Evolutionary conservation across 345 rosid genomes (phyloP), one percentile per base, ranked within the genome.

Genomic region (Moricandia moricandioides): DNA sequence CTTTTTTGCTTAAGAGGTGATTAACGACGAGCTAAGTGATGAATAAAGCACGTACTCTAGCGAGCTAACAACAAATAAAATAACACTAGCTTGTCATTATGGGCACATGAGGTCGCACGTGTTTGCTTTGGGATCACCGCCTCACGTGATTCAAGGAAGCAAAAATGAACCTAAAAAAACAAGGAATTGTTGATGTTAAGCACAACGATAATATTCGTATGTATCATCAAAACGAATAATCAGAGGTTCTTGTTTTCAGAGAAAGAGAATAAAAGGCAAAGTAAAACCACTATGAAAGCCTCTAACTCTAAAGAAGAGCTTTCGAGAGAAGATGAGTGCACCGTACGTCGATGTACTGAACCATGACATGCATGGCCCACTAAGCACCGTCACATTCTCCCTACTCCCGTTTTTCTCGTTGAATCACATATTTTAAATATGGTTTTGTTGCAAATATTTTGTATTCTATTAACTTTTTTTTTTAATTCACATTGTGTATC

Each of bases 61-160:
- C 64, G 64, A 52, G 49, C 56, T 51, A 67, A 55, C 64, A 76
- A 51, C 57, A 39, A 12, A 24, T 39, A 68, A 8, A 33, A 31
- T 30, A 70, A 62, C 37, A 37, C 13, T 18, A 76, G 24, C 64
- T 64, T 34, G 76, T 77, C 75, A 70, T 70, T 56, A 77, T 64
- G 52, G 62, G 80, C 80, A 77, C 80, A 77, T 77, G 80, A 70
- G 76, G 80, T 77, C 71, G 80, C 80, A 77, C 80, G 80, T 77
- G 76, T 77, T 70, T 45, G 26, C 80, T 57, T 77, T 70, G 80
- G 80, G 80, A 77, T 77, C 62, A 64, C 61, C 80, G 80, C 67
- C 80, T 77, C 80, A 77, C 76, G 80, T 77, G 80, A 70, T 10
- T 3, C 10, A 26, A 37, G 27, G 5, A 13, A 45, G 4, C 6